Evolutionary conservation across 352 stramenopile species (phyloP).

Genomic region (Globisporangium parvum): DNA sequence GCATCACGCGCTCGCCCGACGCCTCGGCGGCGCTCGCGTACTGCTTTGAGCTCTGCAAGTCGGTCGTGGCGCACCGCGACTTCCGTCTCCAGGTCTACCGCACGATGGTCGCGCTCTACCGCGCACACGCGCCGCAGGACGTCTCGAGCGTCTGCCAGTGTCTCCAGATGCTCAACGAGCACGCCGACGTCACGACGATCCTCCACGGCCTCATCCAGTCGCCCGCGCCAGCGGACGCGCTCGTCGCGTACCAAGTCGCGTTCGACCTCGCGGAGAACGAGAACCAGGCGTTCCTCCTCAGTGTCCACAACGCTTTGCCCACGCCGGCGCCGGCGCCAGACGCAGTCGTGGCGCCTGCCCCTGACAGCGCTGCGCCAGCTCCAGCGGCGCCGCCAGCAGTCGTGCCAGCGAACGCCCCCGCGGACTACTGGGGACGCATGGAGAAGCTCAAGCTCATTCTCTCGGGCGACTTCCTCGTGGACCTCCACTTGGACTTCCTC

Average conservation of each 20-base stretch:
- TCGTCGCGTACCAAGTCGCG: constrained; percentile 96
- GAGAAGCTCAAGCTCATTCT: constrained; percentile 87
- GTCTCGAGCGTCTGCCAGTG: constrained; percentile 83
- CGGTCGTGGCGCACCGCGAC: constrained; percentile 87
- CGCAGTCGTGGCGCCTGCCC: constrained; percentile 15
- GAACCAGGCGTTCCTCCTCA: constrained; percentile 96
- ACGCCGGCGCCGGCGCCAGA: constrained; percentile 28
- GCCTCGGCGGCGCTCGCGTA: constrained; percentile 82
- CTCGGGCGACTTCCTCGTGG: constrained; percentile 86
- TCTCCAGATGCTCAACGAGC: constrained; percentile 85
- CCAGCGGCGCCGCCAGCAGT: constrained; percentile 18
- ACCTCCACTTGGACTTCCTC: constrained; percentile 93
- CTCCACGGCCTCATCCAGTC: constrained; percentile 78
- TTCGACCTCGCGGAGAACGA: constrained; percentile 98
- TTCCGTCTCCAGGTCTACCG: constrained; percentile 94
- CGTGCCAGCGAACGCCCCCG: constrained; percentile 27
- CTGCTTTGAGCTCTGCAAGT: constrained; percentile 92
- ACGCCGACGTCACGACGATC: constrained; percentile 82
- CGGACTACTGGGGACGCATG: constrained; percentile 80
- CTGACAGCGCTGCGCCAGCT: constrained; percentile 14
- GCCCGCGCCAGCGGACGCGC: constrained; percentile 52
- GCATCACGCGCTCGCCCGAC: constrained; percentile 79
- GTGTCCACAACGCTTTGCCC: constrained; percentile 86
- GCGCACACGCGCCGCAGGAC: constrained; percentile 48
- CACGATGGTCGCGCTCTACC: constrained; percentile 88